Evolutionary conservation across 352 stramenopile species (phyloP), one percentile per base, ranked within the genome.

Genomic region (Phytophthora cactorum): DNA sequence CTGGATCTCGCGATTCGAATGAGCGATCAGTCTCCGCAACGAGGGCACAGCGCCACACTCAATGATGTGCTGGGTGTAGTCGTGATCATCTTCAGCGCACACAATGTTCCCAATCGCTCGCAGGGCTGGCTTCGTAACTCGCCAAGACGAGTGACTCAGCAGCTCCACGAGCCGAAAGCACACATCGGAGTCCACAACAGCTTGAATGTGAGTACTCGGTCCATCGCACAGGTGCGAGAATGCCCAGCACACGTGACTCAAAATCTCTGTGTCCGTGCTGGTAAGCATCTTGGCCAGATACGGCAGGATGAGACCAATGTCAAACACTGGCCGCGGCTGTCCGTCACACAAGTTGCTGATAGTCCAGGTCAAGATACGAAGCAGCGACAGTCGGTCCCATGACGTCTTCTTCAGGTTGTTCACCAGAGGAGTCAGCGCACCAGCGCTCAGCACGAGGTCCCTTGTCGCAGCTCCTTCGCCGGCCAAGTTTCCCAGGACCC

Each of bases 51-150:
- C 97, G 51, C 93, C 89, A 69, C 95, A 98, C 73, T 99, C 96
- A 56, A 99, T 96, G 61, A 99, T 98, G 59, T 99, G 91, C 80
- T 95, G 87, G 63, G 87, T 95, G 68, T 96, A 96, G 74, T 96
- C 88, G 47, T 96, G 88, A 59, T 95, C 94, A 64, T 98, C 97
- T 76, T 99, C 97, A 3, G 97, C 97, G 69, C 97, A 99, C 39
- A 99, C 97, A 78, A 99, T 99, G 75, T 99, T 99, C n/a, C 97
- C 97, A 70, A 99, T 98, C 14, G 97, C 98, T 17, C 97, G 86
- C 27, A 99, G 72, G 5, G 97, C 97, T 11, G 97, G 97, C 68
- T 99, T 99, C 9, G 95, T 98, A 1, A 99, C 96, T 34, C 96
- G 90, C 89, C 96, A 99, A 44, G 88, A 98, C 63, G 68, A 97